Conservation (phyloP, 2,329 filamentous ascomycete species). For the Alternaria viburni region DNA sequence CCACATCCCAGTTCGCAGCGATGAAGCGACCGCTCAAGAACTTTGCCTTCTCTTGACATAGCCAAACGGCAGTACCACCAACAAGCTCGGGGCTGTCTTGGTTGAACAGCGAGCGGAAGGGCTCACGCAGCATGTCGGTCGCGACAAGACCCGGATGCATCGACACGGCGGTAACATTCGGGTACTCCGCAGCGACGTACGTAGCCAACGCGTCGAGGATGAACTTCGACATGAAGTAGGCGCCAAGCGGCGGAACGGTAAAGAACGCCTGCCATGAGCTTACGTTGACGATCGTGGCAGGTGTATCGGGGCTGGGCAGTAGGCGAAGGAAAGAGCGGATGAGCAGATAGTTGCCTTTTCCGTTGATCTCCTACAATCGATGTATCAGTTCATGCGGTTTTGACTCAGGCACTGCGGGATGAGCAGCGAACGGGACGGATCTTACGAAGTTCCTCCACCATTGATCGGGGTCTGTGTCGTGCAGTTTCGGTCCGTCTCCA, state of each 20-base stretch:
- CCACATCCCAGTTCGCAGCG: slow-evolving; percentile 38
- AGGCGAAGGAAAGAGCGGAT: slow-evolving; percentile 39
- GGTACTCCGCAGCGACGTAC: slow-evolving; percentile 24
- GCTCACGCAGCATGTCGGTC: slow-evolving; percentile 23
- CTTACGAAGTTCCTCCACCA: slow-evolving; percentile 30
- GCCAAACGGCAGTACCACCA: slow-evolving; percentile 36
- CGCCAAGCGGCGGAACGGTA: slow-evolving; percentile 12
- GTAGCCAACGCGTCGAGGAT: slow-evolving; percentile 11
- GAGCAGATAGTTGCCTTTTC: slow-evolving; percentile 40
- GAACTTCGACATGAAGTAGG: slow-evolving; percentile 21
- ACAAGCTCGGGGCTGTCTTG: slow-evolving; percentile 36
- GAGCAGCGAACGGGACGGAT: not conserved
- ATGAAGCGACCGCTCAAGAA: slow-evolving; percentile 39
- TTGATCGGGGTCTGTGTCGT: slow-evolving; percentile 20
- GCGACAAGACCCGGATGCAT: slow-evolving; percentile 23
- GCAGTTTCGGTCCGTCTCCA: slow-evolving; percentile 17
- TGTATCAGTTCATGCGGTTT: not conserved
- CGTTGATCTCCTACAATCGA: slow-evolving; percentile 40
- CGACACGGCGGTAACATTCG: slow-evolving; percentile 18
- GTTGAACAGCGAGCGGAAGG: slow-evolving; percentile 15
- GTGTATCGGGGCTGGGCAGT: slow-evolving; percentile 18
- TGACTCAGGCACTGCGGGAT: not conserved
- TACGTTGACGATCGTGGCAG: slow-evolving; percentile 29
- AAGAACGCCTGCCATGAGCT: slow-evolving; percentile 15
- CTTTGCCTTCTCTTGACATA: slow-evolving; percentile 27